Percentiles rank a stretch among this genome's conserved stretches.
Conservation (phyloP, 108 stramenopile genomes). For the Discostella stelligeroides region DNA sequence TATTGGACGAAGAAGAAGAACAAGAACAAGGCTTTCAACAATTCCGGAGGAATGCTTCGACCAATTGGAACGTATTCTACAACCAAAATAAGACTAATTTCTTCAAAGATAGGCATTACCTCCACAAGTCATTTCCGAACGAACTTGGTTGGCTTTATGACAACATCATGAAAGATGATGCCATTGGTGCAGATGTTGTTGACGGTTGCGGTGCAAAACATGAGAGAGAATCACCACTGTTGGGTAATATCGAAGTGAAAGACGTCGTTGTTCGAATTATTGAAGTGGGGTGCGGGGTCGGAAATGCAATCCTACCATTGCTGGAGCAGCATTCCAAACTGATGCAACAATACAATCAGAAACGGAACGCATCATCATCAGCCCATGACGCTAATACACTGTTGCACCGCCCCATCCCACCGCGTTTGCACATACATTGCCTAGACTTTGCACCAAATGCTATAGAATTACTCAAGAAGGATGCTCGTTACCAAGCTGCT, state of each 20-base stretch:
- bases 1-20: neutral
- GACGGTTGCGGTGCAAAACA: neutral
- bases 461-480: conserved; percentile 61
- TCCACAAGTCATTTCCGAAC: conserved; percentile 75
- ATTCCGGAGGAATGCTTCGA: conserved; percentile 38
- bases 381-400: neutral
- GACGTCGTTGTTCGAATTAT: conserved; percentile 42
- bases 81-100: conserved; percentile 65
- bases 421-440: conserved; percentile 35
- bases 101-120: conserved; percentile 90
- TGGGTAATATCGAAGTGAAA: conserved; percentile 1
- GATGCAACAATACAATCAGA: conserved; percentile 7
- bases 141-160: conserved; percentile 58
- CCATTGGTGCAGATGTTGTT: neutral
- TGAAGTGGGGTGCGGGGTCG: conserved; percentile 92
- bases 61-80: conserved; percentile 85
- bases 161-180: too few relatives aligned
- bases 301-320: conserved; percentile 82
- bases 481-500: conserved; percentile 56
- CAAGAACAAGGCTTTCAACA: conserved; percentile 9
- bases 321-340: conserved; percentile 46
- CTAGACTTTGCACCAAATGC: conserved; percentile 71
- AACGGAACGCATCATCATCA: neutral
- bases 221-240: conserved; percentile 6
- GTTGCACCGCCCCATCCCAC: neutral